phyloP scores from a whole-genome alignment of 2,329 filamentous ascomycete genomes.

The Pseudogymnoascus pannorum region DNA sequence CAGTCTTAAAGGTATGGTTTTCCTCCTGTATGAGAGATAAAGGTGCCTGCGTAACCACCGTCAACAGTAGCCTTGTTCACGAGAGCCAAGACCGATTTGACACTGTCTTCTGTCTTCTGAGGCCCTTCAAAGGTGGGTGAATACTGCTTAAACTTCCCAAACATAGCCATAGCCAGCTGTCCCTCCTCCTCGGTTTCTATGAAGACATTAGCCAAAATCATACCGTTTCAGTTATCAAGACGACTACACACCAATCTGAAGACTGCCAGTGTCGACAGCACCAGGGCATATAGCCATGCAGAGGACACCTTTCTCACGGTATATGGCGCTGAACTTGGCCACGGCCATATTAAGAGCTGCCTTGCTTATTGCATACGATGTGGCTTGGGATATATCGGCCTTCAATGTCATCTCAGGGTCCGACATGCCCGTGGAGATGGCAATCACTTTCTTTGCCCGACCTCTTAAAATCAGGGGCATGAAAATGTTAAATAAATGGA shows the following conservation, averaged over 20 bases:
- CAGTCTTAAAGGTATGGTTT: conserved; percentile 16
- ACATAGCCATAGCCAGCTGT: conserved; percentile 20
- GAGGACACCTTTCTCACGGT: conserved; percentile 42
- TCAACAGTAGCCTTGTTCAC: conserved; percentile 24
- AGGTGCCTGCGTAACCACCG: conserved; percentile 17
- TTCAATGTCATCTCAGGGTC: conserved; percentile 39
- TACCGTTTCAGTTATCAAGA: conserved; percentile 12
- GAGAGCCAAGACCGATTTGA: conserved; percentile 18
- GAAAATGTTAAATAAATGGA: conserved; percentile 47
- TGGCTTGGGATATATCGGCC: conserved; percentile 29
- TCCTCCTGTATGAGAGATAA: conserved; percentile 16
- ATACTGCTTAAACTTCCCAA: conserved; percentile 19
- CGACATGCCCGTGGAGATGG: conserved; percentile 40
- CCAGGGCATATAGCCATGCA: conserved; percentile 47
- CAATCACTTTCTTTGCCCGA: conserved; percentile 44
- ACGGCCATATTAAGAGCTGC: conserved; percentile 45
- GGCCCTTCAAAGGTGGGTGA: conserved; percentile 24
- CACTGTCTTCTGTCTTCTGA: conserved; percentile 18
- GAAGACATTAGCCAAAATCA: conserved; percentile 13
- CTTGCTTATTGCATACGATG: conserved; percentile 43
- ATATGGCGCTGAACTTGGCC: conserved; percentile 46
- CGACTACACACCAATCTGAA: conserved; percentile 17
- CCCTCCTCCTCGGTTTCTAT: conserved; percentile 19
- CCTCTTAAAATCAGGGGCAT: conserved; percentile 45
- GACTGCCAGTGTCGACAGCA: conserved; percentile 37